Evolutionary conservation across 1,284 basidiomycete species (phyloP).

Genomic region (Butyriboletus appendiculatus): DNA sequence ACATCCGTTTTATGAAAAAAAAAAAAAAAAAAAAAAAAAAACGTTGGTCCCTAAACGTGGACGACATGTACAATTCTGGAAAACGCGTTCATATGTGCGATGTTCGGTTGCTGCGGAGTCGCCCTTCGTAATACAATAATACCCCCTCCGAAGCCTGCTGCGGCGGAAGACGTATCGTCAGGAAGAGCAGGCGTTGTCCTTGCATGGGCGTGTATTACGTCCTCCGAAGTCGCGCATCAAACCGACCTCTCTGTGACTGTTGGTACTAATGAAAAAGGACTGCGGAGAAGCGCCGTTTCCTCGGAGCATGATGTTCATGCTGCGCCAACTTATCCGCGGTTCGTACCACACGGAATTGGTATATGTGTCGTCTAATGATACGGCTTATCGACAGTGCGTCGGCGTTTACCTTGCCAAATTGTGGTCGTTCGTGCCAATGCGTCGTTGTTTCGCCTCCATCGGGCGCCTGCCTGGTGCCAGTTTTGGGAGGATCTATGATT

Average conservation of each 20-base stretch:
- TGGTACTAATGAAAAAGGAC: background rate
- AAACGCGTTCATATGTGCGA: background rate
- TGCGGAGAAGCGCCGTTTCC: slow-evolving; percentile 2
- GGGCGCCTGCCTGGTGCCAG: background rate
- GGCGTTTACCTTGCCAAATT: background rate
- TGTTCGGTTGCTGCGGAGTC: slow-evolving; percentile 1
- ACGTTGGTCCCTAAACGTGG: too few species aligned
- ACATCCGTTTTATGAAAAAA: too few species aligned
- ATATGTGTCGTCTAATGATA: background rate
- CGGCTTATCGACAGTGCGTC: background rate
- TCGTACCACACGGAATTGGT: background rate
- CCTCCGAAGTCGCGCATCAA: background rate
- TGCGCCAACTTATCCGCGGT: too few species aligned
- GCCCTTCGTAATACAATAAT: background rate
- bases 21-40: too few species aligned
- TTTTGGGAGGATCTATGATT: background rate
- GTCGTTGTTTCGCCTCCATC: background rate
- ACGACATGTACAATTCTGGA: background rate
- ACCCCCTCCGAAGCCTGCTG: background rate
- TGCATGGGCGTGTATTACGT: background rate
- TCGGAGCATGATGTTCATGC: background rate
- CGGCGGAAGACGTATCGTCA: background rate
- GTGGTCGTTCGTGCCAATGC: background rate
- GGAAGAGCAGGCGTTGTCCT: too few species aligned
- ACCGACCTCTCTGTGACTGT: background rate